phyloP scores from a whole-genome alignment of 768 basidiomycete genomes.

The Leccinum pellstonianum region DNA sequence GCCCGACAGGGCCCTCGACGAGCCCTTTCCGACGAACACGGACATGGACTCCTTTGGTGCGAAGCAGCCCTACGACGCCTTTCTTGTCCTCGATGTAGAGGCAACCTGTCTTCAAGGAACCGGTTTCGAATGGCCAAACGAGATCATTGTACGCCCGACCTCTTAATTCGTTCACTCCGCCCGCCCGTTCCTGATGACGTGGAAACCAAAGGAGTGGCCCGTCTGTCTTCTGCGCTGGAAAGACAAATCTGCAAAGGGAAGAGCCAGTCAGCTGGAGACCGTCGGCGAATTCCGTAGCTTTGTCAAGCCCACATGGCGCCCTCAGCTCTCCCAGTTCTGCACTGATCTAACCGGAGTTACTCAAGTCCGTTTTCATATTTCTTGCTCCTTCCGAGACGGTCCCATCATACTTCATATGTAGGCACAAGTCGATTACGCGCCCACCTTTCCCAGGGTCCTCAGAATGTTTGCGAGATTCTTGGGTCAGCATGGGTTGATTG shows the following conservation, averaged over 20 bases:
- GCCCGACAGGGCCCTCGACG: slow-evolving; percentile 7
- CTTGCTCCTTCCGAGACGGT: not conserved
- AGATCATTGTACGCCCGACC: slow-evolving; percentile 75
- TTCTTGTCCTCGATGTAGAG: slow-evolving; percentile 88
- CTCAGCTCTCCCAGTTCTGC: slow-evolving; percentile 80
- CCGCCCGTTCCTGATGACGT: slow-evolving; percentile 8
- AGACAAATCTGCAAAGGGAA: slow-evolving; percentile 51
- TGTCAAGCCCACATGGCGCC: slow-evolving; percentile 85
- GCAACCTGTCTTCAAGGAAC: slow-evolving; percentile 73
- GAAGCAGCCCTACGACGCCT: slow-evolving; percentile 65
- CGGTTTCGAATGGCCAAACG: slow-evolving; percentile 83
- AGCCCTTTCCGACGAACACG: not conserved
- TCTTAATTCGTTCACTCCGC: slow-evolving; percentile 18
- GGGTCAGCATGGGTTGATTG: slow-evolving; percentile 66
- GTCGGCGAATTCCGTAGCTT: slow-evolving; percentile 85
- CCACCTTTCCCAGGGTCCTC: slow-evolving; percentile 70
- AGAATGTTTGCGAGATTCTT: slow-evolving; percentile 65
- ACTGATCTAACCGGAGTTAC: slow-evolving; percentile 86
- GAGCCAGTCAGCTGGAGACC: slow-evolving; percentile 58
- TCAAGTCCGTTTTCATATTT: slow-evolving; percentile 58
- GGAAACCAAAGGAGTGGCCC: slow-evolving; percentile 75
- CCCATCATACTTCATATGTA: slow-evolving; percentile 33
- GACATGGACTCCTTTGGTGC: slow-evolving; percentile 17
- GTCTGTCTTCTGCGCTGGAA: slow-evolving; percentile 86
- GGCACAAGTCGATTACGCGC: slow-evolving; percentile 79